phyloP scores from a whole-genome alignment of 148 eudicot species.

The Rhododendron williamsianum region DNA sequence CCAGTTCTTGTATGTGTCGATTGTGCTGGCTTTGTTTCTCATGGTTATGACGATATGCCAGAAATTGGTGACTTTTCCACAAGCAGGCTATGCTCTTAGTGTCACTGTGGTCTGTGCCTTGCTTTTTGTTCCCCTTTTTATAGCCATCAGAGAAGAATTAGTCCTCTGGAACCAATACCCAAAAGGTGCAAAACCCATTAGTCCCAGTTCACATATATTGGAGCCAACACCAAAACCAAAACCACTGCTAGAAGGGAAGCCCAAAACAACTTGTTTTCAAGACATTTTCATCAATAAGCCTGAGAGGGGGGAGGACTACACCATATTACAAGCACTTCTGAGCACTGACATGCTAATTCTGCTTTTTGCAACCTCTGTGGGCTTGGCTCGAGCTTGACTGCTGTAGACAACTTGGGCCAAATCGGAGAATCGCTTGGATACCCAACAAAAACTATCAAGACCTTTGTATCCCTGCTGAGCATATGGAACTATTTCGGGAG shows the following conservation, averaged over 20 bases:
- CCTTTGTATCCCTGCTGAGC: conserved; percentile 12
- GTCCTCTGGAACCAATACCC: background rate
- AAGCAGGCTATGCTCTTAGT: conserved; percentile 14
- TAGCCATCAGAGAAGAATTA: conserved; percentile 9
- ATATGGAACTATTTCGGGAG: conserved; percentile 20
- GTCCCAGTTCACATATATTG: background rate
- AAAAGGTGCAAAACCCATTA: background rate
- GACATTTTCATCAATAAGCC: conserved; percentile 11
- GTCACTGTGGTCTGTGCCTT: conserved; percentile 11
- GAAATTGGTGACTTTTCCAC: conserved; percentile 9
- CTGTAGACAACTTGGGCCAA: conserved; percentile 13
- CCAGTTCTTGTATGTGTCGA: conserved; percentile 8
- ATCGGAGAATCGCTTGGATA: conserved; percentile 15
- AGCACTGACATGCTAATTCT: conserved; percentile 17
- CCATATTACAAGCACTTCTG: conserved; percentile 15
- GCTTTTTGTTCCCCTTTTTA: conserved; percentile 12
- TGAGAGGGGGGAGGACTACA: conserved; percentile 16
- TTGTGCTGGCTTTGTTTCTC: conserved; percentile 13
- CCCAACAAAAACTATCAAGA: conserved; percentile 14
- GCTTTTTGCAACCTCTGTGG: conserved; percentile 10
- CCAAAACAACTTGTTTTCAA: background rate
- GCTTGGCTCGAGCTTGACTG: conserved; percentile 17
- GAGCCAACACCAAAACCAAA: background rate
- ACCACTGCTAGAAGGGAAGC: background rate
- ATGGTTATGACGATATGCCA: conserved; percentile 11